A percentile compares a stretch with the other conserved stretches of the same genome.
Evolutionary conservation across 2,329 filamentous ascomycete genomes (phyloP).

Genomic region (Tolypocladium tundrense): DNA sequence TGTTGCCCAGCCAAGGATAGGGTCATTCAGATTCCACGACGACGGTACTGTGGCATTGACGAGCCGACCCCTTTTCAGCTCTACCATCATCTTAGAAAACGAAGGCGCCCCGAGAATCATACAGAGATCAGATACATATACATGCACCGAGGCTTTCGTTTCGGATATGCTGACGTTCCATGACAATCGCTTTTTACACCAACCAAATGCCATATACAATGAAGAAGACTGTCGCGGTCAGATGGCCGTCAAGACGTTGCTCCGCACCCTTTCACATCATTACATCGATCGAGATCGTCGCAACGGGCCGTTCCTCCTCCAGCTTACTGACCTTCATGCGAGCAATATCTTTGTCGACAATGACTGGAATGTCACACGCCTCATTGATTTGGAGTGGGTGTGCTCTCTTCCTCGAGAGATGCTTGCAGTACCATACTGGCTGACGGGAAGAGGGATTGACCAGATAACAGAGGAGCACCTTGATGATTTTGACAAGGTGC

Average conservation of each 20-base stretch:
- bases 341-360: constrained; percentile 25
- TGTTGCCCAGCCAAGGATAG: constrained; percentile 17
- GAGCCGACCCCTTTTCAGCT: constrained; percentile 19
- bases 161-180: constrained; percentile 13
- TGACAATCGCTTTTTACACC: constrained; percentile 12
- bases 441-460: constrained; percentile 8
- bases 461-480: constrained; percentile 1
- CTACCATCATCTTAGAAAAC: constrained; percentile 21
- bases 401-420: constrained; percentile 13
- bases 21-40: constrained; percentile 16
- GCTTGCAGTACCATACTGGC: constrained; percentile 10
- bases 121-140: constrained; percentile 17
- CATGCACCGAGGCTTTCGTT: constrained; percentile 14
- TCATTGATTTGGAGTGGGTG: constrained; percentile 25
- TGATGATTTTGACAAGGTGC: no score
- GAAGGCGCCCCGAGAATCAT: constrained; percentile 19
- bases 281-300: constrained; percentile 10
- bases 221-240: constrained; percentile 16
- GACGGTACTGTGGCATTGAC: constrained; percentile 17
- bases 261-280: constrained; percentile 13
- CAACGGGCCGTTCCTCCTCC: constrained; percentile 16
- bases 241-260: constrained; percentile 15
- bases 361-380: constrained; percentile 20
- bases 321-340: constrained; percentile 19
- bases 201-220: constrained; percentile 13